Base-by-base conservation (phyloP, 108 stramenopile genomes). In the Nitzschia inconspicua region DNA sequence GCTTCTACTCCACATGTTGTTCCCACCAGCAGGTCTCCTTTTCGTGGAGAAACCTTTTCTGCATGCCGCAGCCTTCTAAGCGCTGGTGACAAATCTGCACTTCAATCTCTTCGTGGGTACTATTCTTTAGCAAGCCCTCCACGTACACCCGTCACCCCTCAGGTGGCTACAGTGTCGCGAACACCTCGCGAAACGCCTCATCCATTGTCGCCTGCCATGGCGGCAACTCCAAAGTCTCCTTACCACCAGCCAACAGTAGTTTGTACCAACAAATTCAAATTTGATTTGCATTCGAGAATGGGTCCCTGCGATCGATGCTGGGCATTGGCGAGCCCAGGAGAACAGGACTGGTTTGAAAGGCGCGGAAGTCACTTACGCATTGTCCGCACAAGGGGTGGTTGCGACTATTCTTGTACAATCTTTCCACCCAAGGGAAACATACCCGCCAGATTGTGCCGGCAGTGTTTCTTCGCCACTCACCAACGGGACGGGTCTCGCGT, bases 271-370 rank as follows among this genome's bases (percentile, higher is more conserved):
- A 35, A 39, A 24, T 69, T 51, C 49, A 40, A 23, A 7, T 57
- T 50, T 22, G 54, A 61, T 16, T 24, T 69, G 13, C 68, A 69
- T 18, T 18, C 44, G 13, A 53, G 19, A 16, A 10, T 24, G 4
- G 68, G 59, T 35, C 48, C 60, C 8, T 69, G 68, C 39, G 59
- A 69, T 28, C 68, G 68, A 20, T 69, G 68, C 48, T 44, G 47
- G 24, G 19, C 59, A 7, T 60, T 47, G 50, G 58, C 68, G 11
- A 43, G 49, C 1, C 19, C 19, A 6, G 68, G 53, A 22, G 68
- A 69, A 28, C 59, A 51, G 47, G 42, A 56, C 10, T 29, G 24
- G 28, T 69, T 54, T 23, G 2, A 32, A 6, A 22, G 5, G 6
- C n/a, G 26, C 14, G 68, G 68, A 13, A 59, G 57, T 23, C 59